A percentile compares a stretch with the other conserved stretches of the same genome.
Evolutionary conservation across 2,329 filamentous ascomycete genomes (phyloP).

Genomic region (Alternaria viburni): DNA sequence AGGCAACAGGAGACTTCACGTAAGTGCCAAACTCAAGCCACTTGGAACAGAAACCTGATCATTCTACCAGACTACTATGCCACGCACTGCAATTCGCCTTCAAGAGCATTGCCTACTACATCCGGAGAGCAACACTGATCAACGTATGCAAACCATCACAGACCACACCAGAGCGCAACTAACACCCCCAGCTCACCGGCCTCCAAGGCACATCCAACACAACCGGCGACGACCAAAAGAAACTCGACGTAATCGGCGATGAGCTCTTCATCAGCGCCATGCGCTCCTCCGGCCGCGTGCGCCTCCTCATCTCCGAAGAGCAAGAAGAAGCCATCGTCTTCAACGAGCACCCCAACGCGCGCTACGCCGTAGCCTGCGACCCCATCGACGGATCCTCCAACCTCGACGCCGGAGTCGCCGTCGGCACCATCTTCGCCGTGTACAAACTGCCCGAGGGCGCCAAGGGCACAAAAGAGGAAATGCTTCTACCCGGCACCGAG

Average conservation of each 20-base stretch:
- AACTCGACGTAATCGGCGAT: slow-evolving; percentile 98
- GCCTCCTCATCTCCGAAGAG: slow-evolving; percentile 95
- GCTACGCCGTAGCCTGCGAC: slow-evolving; percentile 95
- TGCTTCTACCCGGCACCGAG: slow-evolving; percentile 88
- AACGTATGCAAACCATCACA: slow-evolving; percentile 60
- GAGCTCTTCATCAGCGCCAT: slow-evolving; percentile 97
- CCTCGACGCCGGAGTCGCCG: slow-evolving; percentile 94
- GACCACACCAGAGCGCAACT: slow-evolving; percentile 5
- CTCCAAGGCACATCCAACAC: slow-evolving; percentile 93
- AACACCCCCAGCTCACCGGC: slow-evolving; percentile 71
- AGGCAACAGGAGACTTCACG: slow-evolving; percentile 99
- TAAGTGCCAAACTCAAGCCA: slow-evolving; percentile 55
- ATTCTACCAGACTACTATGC: slow-evolving; percentile 77
- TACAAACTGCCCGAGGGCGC: slow-evolving; percentile 85
- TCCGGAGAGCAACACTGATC: slow-evolving; percentile 91
- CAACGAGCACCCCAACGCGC: slow-evolving; percentile 72
- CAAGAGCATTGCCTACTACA: slow-evolving; percentile 99
- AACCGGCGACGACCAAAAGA: slow-evolving; percentile 98
- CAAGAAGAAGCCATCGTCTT: slow-evolving; percentile 94
- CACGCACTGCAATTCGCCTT: slow-evolving; percentile 99
- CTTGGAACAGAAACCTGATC: neutral
- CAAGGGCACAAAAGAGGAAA: slow-evolving; percentile 78
- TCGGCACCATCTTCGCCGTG: slow-evolving; percentile 95
- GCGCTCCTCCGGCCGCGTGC: slow-evolving; percentile 88
- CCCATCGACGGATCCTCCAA: slow-evolving; percentile 98